Evolutionary conservation across 2,329 filamentous ascomycete genomes (phyloP), one percentile per base, ranked within the genome.

Genomic region (Colletotrichum cuscutae): DNA sequence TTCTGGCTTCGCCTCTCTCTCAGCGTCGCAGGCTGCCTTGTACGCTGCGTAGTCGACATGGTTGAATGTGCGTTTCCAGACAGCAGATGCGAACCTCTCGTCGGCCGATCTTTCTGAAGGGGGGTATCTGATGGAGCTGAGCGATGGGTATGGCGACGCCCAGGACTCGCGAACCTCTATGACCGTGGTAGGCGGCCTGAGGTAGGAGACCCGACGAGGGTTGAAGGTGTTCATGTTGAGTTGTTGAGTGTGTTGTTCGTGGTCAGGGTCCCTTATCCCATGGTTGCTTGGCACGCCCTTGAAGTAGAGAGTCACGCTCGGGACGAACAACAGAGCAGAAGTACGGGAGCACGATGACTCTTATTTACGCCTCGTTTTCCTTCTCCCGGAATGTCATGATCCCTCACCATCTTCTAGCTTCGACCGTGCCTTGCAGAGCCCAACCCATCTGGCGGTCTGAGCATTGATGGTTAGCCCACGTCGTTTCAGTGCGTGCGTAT

Each of bases 401-500:
- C 35, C 60, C 49, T 60, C 42, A 8, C 53, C 37, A 28, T 22
- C 22, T 52, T 70, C 60, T 65, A 53, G 66, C 60, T 71, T 71
- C 37, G 46, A 6, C 56, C 28, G 30, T 28, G n/a, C 35, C n/a
- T 53, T 37, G 42, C 42, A 46, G 28, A 65, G 71, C 71, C 60
- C 37, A 52, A 60, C 49, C 71, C 71, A 56, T 71, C 35, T 37
- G n/a, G 61, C 62, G 66, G 71, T 57, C 71, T 65, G 71, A 73
- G 71, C 71, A 73, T 64, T 12, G 56, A 60, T 42, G 49, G 61
- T 57, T 65, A 30, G 60, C 71, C 19, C 35, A 49, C 24, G 28
- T 65, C 66, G 71, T 73, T 73, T 73, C 71, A 73, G 71, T 70
- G 66, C 71, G 71, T 73, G 71, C 67, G 71, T 69, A 60, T 56